Evolutionary conservation across 179 eudicot species (phyloP), one percentile per base, ranked within the genome.

Genomic region (Nepenthes alata): DNA sequence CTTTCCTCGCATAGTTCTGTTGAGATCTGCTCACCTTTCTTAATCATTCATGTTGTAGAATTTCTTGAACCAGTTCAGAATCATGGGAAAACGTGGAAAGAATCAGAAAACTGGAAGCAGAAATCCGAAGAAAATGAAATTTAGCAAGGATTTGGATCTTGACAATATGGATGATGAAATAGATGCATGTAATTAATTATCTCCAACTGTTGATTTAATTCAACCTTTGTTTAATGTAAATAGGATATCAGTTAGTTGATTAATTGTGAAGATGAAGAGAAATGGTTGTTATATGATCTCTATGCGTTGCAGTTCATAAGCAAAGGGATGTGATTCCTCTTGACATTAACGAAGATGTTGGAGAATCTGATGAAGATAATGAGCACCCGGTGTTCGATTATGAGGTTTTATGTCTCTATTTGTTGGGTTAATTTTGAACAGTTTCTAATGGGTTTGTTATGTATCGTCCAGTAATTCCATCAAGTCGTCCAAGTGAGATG

Each of bases 291-390:
- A 14, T 11, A 47, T 25, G 6, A 34, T 1, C 55, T 47, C 38
- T 57, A 61, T 61, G 34, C 35, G 44, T 60, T 72, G 67, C 71
- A 94, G 99, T 94, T 87, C 99, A 94, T 79, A 85, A 83, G 77
- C 85, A 87, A 64, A 87, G 96, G 70, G 99, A 94, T 75, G 65
- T 80, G 15, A 70, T 94, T 53, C 97, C 99, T 1, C 70, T 94
- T 59, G 88, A 94, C 59, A 16, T 85, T 11, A 74, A 79, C 59
- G 82, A 63, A 53, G 91, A 87, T 67, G 35, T 51, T 57, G 83
- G 63, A 15, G 86, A 74, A 11, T 85, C 91, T 11, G 94, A 90
- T 37, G 91, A 83, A 16, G 96, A 85, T 59, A 75, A 69, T 63
- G 95, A 77, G 63, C 78, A 62, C 14, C 81, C 88, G 6, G 94